Evolutionary conservation across 73 alveolate species (phyloP), one percentile per base, ranked within the genome.

Genomic region (Tetrahymena thermophila): DNA sequence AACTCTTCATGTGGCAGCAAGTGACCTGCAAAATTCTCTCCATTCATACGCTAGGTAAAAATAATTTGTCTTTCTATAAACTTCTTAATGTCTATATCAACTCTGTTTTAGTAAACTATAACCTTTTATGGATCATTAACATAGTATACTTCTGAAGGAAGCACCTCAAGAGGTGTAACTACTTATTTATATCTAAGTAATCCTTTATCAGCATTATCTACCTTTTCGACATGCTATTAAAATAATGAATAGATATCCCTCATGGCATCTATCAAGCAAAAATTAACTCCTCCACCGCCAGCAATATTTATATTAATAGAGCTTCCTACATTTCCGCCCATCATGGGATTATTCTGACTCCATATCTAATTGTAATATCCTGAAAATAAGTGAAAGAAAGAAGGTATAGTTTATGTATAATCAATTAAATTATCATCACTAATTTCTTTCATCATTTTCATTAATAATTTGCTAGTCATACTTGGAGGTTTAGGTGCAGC

Each of bases 1-100:
- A 89, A 43, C 93, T 95, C 95, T 85, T 94, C 85, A 94, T 97
- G 94, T 85, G 98, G 56, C 55, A 96, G 94, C 94, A 94, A 42
- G 94, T 95, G 31, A 42, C 96, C 37, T 25, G 89, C 83, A 96
- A 95, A 57, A 85, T 96, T 89, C 56, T 98, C 94, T 94, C 85
- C 96, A 97, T 97, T 84, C 38, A 94, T 44, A 35, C 96, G 44
- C n/a, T 84, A 43, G 37, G 85, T 94, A 37, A 94, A 94, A 1
- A 84, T 44, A 93, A 94, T 94, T 85, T 94, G 19, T 42, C 96
- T 94, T 34, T 94, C 56, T 14, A 94, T 94, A 42, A 57, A 94
- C 40, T 71, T 43, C n/a, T 84, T 35, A n/a, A 94, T 94, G 42
- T 94, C 96, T 13, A 94, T 85, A 2, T 93, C 94, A 37, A 94